Base-by-base conservation (phyloP, 495 filamentous ascomycete species). In the Hypomontagnella monticulosa region DNA sequence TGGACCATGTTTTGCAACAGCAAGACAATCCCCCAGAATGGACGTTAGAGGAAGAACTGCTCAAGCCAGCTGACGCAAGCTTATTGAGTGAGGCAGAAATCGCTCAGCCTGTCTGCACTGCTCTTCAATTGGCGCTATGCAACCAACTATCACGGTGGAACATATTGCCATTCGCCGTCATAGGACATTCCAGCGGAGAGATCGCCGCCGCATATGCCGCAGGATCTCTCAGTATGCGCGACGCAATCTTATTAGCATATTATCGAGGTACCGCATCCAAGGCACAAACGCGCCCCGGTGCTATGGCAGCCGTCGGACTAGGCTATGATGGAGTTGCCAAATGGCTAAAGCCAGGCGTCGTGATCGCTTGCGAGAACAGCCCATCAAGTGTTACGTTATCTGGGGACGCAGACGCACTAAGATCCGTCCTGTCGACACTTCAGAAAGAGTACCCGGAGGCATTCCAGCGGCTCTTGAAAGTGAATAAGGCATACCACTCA, bases 101-200 rank as follows among this genome's bases (percentile, higher is more conserved):
- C 14, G 71, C 72, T 12, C 78, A 79, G 48, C 78, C 82, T 1
- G 23, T 81, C 0, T 76, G 76, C 44, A 75, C 74, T 1, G 72
- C 76, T 11, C 32, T 81, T 4, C 76, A 81, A 50, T 60, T 81
- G 14, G 59, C 73, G 1, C 56, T 86, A 7, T 76, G 82, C 0
- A 71, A 79, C 10, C 62, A 85, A 4, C 63, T 86, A 4, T 41
- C 55, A 4, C 71, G 67, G 2, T 81, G 79, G 74, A 79, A 78
- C 12, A 71, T 86, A 12, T 37, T 16, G 1, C 80, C 81, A 0
- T 52, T 67, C 5, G 73, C 77, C 11, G 79, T 85, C 0, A 73
- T 81, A 7, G 81, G 84, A 19, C 83, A 87, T 62, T 85, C 83
- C 4, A 80, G 76, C 56, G 84, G 84, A 4, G 84, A 87, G 57